Conservation (phyloP, 2,329 filamentous ascomycete genomes). For the Aspergillaceae sp. region DNA sequence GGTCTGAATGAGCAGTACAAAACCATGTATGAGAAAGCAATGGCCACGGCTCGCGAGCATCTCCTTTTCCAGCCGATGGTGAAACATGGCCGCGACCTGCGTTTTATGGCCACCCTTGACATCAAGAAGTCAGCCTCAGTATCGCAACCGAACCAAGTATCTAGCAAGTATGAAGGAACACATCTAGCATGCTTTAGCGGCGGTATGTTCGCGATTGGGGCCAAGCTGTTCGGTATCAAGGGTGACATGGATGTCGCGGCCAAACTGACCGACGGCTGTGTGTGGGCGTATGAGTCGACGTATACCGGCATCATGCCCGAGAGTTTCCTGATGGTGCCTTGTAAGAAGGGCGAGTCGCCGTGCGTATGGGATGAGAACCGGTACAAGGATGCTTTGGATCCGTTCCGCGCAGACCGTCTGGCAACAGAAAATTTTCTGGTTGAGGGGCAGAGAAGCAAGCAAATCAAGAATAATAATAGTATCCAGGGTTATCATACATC, state of each 20-base stretch:
- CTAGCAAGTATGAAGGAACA: constrained; percentile 45
- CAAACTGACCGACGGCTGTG: constrained; percentile 52
- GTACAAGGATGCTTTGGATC: constrained; percentile 40
- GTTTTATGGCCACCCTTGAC: constrained; percentile 31
- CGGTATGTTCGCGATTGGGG: constrained; percentile 54
- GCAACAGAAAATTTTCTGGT: constrained; percentile 11
- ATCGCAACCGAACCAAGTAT: constrained; percentile 4
- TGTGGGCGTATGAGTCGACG: constrained; percentile 54
- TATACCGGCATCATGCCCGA: constrained; percentile 56
- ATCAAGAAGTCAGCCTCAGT: constrained; percentile 15
- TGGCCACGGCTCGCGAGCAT: constrained; percentile 31
- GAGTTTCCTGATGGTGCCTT: constrained; percentile 46
- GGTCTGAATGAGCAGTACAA: constrained; percentile 36
- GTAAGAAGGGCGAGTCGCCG: constrained; percentile 27
- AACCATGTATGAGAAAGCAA: constrained; percentile 36
- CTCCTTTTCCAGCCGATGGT: constrained; percentile 41
- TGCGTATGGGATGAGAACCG: constrained; percentile 49
- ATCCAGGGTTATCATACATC: not conserved
- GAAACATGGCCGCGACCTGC: constrained; percentile 32
- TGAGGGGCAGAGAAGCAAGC: constrained; percentile 11
- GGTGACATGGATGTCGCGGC: constrained; percentile 48
- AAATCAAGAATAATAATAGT: constrained; percentile 1
- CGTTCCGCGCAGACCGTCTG: constrained; percentile 21
- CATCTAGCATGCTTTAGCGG: constrained; percentile 54
- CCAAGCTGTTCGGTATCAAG: constrained; percentile 48